These are phyloP conservation scores for Symbiotaphrina buchneri DNA, from an alignment of 495 filamentous ascomycete species.

Conservation along the genomic window DNA sequence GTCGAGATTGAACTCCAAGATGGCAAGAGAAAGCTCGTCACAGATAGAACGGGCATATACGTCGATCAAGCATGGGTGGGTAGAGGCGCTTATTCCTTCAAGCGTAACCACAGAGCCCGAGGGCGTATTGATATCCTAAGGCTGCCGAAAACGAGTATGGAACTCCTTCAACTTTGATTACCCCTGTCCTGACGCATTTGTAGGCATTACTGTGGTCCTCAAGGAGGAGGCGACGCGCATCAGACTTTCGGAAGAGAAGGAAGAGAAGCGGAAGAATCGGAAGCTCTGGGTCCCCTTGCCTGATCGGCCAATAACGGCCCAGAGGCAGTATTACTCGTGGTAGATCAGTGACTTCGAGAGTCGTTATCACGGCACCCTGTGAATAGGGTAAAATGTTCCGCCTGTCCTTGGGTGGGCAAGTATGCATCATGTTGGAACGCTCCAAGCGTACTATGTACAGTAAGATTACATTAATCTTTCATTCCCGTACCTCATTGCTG, in stretches of 20 bases:
- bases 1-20: constrained; percentile 27
- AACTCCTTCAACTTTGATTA: constrained; percentile 2
- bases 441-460: no score
- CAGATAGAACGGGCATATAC: constrained; percentile 56
- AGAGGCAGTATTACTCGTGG: constrained; percentile 81
- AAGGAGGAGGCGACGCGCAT: constrained; percentile 87
- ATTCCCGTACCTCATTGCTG: no score
- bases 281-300: constrained; percentile 73
- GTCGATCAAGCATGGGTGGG: constrained; percentile 83
- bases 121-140: constrained; percentile 36
- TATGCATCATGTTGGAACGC: no score
- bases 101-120: constrained; percentile 41
- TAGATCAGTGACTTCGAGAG: no score
- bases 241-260: constrained; percentile 50
- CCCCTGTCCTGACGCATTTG: not conserved
- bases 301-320: constrained; percentile 49
- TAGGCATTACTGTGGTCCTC: constrained; percentile 57
- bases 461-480: no score
- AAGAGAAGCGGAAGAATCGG: constrained; percentile 42
- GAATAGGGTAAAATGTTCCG: no score
- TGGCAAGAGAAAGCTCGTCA: constrained; percentile 34
- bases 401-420: no score
- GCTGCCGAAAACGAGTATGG: constrained; percentile 51
- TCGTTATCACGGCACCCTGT: no score
- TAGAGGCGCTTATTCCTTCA: constrained; percentile 34